Conservation (phyloP, 2,329 filamentous ascomycete genomes). For the Colletotrichum sp. region DNA sequence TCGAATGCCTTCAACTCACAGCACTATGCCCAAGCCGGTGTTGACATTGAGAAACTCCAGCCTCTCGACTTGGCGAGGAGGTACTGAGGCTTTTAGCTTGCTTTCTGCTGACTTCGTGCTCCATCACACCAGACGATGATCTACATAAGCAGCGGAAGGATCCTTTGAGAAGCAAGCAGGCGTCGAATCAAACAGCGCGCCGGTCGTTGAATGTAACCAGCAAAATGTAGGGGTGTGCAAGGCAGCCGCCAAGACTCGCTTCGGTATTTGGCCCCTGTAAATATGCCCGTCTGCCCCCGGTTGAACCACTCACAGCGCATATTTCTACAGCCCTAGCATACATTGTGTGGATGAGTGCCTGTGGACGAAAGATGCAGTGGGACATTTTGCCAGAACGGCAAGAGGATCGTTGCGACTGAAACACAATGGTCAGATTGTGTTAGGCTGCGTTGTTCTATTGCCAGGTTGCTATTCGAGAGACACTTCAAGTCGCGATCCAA, state of each 20-base stretch:
- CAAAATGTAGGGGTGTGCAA: neutral
- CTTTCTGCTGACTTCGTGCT: neutral
- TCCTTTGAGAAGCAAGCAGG: neutral
- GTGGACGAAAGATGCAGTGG: neutral
- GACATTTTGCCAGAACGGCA: neutral
- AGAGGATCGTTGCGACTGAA: neutral
- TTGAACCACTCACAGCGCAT: neutral
- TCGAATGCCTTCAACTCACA: neutral
- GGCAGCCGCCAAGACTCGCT: neutral
- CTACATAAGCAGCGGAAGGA: neutral
- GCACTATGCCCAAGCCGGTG: neutral
- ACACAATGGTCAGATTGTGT: neutral
- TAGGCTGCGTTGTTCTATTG: neutral
- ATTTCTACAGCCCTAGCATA: neutral
- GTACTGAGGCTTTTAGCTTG: neutral
- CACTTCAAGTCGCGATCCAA: accelerated
- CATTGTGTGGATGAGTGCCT: neutral
- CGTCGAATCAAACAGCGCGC: neutral
- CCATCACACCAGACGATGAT: neutral
- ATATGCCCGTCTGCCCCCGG: neutral
- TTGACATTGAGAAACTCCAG: neutral
- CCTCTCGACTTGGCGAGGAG: neutral
- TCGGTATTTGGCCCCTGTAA: neutral
- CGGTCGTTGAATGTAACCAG: neutral
- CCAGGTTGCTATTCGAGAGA: neutral